Evolutionary conservation across 345 rosid genomes (phyloP), one percentile per base, ranked within the genome.

Genomic region (Noccaea bulbosa): DNA sequence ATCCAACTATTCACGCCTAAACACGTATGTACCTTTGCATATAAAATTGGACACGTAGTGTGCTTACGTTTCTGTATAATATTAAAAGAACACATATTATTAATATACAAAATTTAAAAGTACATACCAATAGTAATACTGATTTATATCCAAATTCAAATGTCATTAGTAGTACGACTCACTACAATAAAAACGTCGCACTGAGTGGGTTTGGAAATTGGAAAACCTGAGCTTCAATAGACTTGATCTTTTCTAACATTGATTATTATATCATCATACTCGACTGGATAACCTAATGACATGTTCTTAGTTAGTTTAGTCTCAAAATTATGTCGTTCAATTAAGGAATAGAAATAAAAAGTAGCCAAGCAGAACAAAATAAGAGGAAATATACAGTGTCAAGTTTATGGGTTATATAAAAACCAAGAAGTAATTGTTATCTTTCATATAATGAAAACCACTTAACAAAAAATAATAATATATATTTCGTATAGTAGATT

Each of bases 1-100:
- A 68, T 53, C 70, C 35, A 69, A 62, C 79, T 69, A 62, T 62
- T 69, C 74, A 69, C 45, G 40, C 5, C 69, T 4, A 0, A 54
- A 75, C 78, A 69, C 74, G 70, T 69, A 75, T 75, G 32, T 38
- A 16, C 39, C 38, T 41, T 40, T 5, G 55, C 61, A 46, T 72
- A 15, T 46, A 55, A 34, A 11, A 72, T 48, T 40, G 15, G 78
- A 74, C 78, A 74, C 67, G 77, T 74, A 48, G 1, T 65, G 47
- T 50, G 51, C 72, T 3, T 73, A 56, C 66, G 46, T 47, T 47
- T 57, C 38, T 39, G 6, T 32, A 37, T 12, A 30, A 5, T 46
- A 55, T 14, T 45, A 10, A 20, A 32, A 51, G 14, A 51, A 40
- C 34, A 11, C 20, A 34, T 54, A 54, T 14, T 54, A 33, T 54